Conservation (phyloP, 208 protist genomes). For the Leishmania martiniquensis region DNA sequence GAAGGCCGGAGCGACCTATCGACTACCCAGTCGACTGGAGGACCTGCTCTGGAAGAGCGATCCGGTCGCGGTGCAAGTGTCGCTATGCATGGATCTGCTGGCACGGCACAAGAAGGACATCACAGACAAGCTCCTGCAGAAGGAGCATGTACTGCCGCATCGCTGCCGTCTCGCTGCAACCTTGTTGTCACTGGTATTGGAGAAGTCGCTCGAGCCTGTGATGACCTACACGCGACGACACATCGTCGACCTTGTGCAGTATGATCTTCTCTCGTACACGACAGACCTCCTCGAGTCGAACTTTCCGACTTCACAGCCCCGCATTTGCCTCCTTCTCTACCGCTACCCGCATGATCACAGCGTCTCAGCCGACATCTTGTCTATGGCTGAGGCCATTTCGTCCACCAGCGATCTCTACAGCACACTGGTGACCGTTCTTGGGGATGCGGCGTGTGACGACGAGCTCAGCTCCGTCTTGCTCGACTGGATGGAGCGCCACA, state of each 20-base stretch:
- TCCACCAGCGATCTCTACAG: conserved; percentile 29
- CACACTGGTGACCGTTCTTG: conserved; percentile 41
- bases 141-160: conserved; percentile 35
- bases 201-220: conserved; percentile 29
- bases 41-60: conserved; percentile 47
- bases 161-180: conserved; percentile 45
- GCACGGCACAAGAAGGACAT: conserved; percentile 20
- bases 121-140: conserved; percentile 35
- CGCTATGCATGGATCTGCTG: conserved; percentile 56
- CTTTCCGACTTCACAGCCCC: conserved; percentile 48
- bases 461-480: conserved; percentile 46
- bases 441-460: conserved; percentile 34
- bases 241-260: conserved; percentile 41
- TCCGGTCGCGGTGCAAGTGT: conserved; percentile 30
- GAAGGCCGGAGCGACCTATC: conserved; percentile 16
- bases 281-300: conserved; percentile 44
- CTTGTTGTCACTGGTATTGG: conserved; percentile 40
- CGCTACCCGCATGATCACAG: conserved; percentile 42
- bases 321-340: conserved; percentile 49
- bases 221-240: conserved; percentile 49
- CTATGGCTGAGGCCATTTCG: conserved; percentile 30
- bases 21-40: conserved; percentile 36
- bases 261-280: conserved; percentile 41
- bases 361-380: conserved; percentile 32
- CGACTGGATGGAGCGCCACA: conserved; percentile 72